Evolutionary conservation across 768 basidiomycete species (phyloP), one percentile per base, ranked within the genome.

Genomic region (Leccinum variicolor): DNA sequence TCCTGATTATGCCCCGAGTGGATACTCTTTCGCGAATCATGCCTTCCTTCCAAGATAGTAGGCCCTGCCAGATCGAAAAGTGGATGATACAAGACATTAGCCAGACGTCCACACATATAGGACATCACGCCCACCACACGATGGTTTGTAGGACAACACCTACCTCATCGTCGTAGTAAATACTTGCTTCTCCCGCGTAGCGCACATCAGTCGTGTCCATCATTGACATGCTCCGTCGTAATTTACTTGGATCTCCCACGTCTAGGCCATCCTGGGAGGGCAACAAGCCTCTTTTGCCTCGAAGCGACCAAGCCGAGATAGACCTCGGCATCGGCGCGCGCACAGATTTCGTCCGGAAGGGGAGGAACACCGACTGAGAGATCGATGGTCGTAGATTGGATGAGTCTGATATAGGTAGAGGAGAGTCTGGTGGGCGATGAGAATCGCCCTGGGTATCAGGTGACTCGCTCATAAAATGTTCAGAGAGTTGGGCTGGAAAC

Each of bases 11-110:
- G 7, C 97, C 97, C 10, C 80, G 81, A 1, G 86, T 90, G 2
- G 89, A 87, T 26, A 98, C 85, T 19, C 97, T 82, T 73, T 98
- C 96, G 34, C 96, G 84, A 54, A 98, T 91, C 86, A 98, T 97
- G 36, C 79, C 76, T 52, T 81, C 81, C 57, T 70, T 71, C 76
- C 78, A 79, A 14, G 62, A 62, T 19, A 60, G 59, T 29, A 66
- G 60, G 58, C 76, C 72, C 78, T 81, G 60, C 29, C 33, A 57
- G 21, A 50, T 45, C 45, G 9, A 39, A 14, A 54, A 41, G 21
- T 23, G 48, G 43, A 46, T 3, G 3, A 59, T 29, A 19, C 25
- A 55, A 57, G 9, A 55, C 33, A 50, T 61, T 48, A 56, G 33
- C 52, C 15, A 2, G 26, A 23, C 45, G 53, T 26, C n/a, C 3